Evolutionary conservation across 495 filamentous ascomycete genomes (phyloP), one percentile per base, ranked within the genome.

Genomic region (Penicillium malachiteum): DNA sequence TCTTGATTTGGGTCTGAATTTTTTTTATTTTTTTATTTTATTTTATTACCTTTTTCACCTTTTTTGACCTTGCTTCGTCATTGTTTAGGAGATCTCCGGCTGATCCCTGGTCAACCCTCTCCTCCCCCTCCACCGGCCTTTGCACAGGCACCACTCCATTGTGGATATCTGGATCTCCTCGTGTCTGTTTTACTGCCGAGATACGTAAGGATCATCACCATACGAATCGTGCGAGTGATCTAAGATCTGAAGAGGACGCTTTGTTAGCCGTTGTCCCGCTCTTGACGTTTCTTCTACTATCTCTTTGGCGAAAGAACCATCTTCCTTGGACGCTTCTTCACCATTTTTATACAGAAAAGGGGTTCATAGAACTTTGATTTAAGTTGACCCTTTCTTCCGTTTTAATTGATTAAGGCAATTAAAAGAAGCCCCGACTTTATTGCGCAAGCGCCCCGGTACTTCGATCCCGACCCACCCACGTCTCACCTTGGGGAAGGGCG

Each of bases 401-500:
- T 4, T 64, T 64, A 53, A 68, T 67, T 57, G 54, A 60, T 55
- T 50, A 57, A 56, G 12, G 34, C 34, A 37, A 37, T 37, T 46
- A 31, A 46, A 46, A 26, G 59, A 60, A 60, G 65, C 63, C 60
- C 64, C 62, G 58, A 52, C 44, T 51, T 58, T 63, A 62, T 63
- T 69, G 58, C 52, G 61, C 58, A 69, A 64, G 63, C 66, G 62
- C 67, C 63, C 67, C 57, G 63, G 63, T 56, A 59, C 52, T 62
- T 72, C 56, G 52, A 62, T 56, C 50, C 52, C 71, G 69, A 71
- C 70, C 72, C 69, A 69, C 67, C 54, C 41, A 50, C 58, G 62
- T 62, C 63, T 66, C 66, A 65, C 67, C 58, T 68, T 51, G 59
- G 57, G 48, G 55, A 58, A 54, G 49, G 21, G 40, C 50, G 45